Evolutionary conservation across 768 basidiomycete species (phyloP), one percentile per base, ranked within the genome.

Genomic region (Termitomyces sp.): DNA sequence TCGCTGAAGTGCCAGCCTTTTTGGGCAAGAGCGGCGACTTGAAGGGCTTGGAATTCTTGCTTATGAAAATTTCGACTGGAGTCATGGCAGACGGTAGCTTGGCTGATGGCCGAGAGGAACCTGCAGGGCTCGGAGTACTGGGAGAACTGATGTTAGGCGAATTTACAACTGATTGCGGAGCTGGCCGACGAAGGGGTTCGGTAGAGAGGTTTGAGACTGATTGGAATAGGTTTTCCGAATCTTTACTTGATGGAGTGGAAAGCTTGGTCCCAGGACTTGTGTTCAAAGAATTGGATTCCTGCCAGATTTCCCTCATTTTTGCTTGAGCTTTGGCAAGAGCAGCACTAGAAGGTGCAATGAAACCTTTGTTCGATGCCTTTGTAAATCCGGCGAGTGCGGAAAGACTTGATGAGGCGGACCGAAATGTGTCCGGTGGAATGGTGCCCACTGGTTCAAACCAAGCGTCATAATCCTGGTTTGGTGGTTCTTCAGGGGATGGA

Each of bases 271-370:
- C 30, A 23, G 31, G 41, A 33, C 28, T 31, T 10, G 28, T 15
- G 33, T 63, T 59, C 41, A 40, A 44, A 33, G 56, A 44, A 11
- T 71, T 68, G n/a, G 76, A 74, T 43, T 74, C 71, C 38, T 74
- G 67, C 83, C 82, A 84, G 26, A 73, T 70, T 28, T 66, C 68
- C 28, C 69, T 71, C 64, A 84, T 71, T 60, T 74, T 80, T 43
- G 77, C 77, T 67, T 78, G 69, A 1, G 86, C 86, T 61, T 76
- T 77, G 8, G 75, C 78, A 8, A 87, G 65, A 1, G 86, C 82
- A 23, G 70, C 70, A 33, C 70, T 73, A 5, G 85, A 86, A 1
- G 86, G 86, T 14, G 68, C 64, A 19, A 84, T 63, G 10, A 74
- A 60, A n/a, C 71, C 69, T 42, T 77, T 71, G 11, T 71, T 67